These are phyloP conservation scores for Acarospora socialis DNA, from an alignment of 2,329 filamentous ascomycete genomes.

Conservation along the genomic window DNA sequence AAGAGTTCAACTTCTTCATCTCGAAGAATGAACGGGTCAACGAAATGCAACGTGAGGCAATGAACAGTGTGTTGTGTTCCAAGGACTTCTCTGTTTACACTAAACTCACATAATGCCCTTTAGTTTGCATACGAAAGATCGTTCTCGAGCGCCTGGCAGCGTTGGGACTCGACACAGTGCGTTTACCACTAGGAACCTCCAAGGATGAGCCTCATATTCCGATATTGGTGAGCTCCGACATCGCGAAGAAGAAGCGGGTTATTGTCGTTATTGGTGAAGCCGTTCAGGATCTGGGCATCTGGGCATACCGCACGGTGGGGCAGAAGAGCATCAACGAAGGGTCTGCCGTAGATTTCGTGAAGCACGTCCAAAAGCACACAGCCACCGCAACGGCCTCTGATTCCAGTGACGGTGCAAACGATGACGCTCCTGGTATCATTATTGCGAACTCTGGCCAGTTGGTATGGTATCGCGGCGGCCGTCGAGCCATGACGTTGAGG, in stretches of 20 bases:
- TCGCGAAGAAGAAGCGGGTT: slow-evolving; percentile 46
- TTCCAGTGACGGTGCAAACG: slow-evolving; percentile 4
- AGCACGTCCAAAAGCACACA: slow-evolving; percentile 26
- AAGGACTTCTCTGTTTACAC: background rate
- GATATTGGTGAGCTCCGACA: slow-evolving; percentile 48
- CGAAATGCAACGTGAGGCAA: slow-evolving; percentile 54
- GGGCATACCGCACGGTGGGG: slow-evolving; percentile 54
- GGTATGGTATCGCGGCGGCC: slow-evolving; percentile 55
- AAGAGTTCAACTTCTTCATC: slow-evolving; percentile 61
- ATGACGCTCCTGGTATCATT: slow-evolving; percentile 40
- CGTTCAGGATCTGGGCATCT: slow-evolving; percentile 56
- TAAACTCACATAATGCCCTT: slow-evolving; percentile 4
- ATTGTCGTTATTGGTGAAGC: slow-evolving; percentile 63
- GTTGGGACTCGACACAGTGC: slow-evolving; percentile 45
- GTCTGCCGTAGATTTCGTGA: slow-evolving; percentile 52
- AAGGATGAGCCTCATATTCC: slow-evolving; percentile 45
- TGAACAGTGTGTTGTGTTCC: slow-evolving; percentile 48
- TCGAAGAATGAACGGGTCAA: slow-evolving; percentile 66
- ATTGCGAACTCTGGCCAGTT: slow-evolving; percentile 67
- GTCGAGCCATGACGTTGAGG: slow-evolving; percentile 43
- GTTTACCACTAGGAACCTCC: slow-evolving; percentile 44
- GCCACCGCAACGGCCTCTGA: slow-evolving; percentile 16
- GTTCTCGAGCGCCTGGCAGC: slow-evolving; percentile 47
- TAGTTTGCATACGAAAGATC: slow-evolving; percentile 49
- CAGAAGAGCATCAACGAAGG: slow-evolving; percentile 54